Evolutionary conservation across 2,329 filamentous ascomycete species (phyloP).

Genomic region (Ophiobolus disseminans): DNA sequence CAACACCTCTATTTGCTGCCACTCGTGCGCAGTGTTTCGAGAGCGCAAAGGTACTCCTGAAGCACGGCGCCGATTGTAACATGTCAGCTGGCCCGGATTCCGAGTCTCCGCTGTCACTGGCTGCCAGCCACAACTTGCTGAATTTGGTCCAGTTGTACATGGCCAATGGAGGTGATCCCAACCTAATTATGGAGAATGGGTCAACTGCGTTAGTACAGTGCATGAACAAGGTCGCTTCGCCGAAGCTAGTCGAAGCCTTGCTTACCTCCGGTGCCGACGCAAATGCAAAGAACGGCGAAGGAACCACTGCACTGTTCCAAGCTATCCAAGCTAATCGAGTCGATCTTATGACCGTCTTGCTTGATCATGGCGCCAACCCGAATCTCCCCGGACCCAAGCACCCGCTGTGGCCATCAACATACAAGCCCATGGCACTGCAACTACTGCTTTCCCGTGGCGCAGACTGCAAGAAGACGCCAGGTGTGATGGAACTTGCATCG

Average conservation of each 20-base stretch:
- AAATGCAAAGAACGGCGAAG: constrained; percentile 66
- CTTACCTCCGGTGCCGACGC: constrained; percentile 66
- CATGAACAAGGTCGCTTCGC: constrained; percentile 66
- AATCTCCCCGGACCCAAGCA: constrained; percentile 74
- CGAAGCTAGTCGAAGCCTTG: constrained; percentile 64
- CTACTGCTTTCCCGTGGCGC: constrained; percentile 66
- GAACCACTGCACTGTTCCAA: constrained; percentile 69
- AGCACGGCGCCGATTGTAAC: constrained; percentile 32
- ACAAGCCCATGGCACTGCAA: constrained; percentile 65
- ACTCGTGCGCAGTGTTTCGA: constrained; percentile 39
- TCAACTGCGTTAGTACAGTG: constrained; percentile 66
- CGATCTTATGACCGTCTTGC: constrained; percentile 62
- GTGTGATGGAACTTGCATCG: constrained; percentile 69
- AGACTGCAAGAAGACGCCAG: constrained; percentile 65
- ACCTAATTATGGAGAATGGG: constrained; percentile 62
- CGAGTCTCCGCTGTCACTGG: constrained; percentile 63
- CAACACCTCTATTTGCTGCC: constrained; percentile 38
- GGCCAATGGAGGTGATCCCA: constrained; percentile 66
- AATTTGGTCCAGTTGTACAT: constrained; percentile 67
- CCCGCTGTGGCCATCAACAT: constrained; percentile 70
- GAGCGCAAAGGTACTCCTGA: constrained; percentile 55
- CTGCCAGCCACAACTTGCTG: constrained; percentile 61
- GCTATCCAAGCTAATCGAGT: constrained; percentile 64
- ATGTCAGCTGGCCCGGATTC: constrained; percentile 52
- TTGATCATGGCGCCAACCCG: constrained; percentile 68